Evolutionary conservation across 257 asterid species (phyloP), one percentile per base, ranked within the genome.

Genomic region (Solanum chmielewskii): DNA sequence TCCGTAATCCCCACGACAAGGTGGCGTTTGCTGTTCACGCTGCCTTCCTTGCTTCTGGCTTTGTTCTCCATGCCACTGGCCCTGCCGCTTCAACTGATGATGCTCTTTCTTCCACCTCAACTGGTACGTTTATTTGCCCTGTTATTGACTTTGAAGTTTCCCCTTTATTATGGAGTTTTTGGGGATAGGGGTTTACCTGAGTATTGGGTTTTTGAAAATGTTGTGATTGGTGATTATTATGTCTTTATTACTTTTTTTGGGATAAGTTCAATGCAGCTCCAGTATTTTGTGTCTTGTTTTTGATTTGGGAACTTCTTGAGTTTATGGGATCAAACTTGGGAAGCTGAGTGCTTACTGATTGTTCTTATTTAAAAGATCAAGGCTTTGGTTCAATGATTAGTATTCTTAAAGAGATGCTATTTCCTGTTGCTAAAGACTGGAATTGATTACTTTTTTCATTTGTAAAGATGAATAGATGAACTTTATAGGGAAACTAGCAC

Each of bases 21-120:
- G 92, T 66, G 31, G 98, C 92, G 11, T 96, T 94, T 80, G 95
- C 92, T 27, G 87, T 96, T 3, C 96, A 96, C 90, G 90, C 98
- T 31, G 87, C 95, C 56, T 94, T 94, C 83, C 87, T 89, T 14
- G 91, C 97, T 88, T 91, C 95, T 70, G 98, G 98, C 7, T 95
- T 90, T 75, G 81, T 86, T 73, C 95, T 95, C 27, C 93, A 91
- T 87, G 94, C 95, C 25, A 90, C 95, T 60, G 98, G 98, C 5
- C 90, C 93, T 7, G 29, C 94, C 21, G 96, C 96, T 62, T 95
- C 92, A 75, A 15, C 88, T 18, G 95, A 92, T 29, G 93, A 91
- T 27, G 92, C 90, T 33, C 90, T 94, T 16, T 83, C 93, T 27
- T 87, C 94, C 16, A 84, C 96, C 20, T 64, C 91, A 80, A 25